Conservation (phyloP, 106 monocot species). For the Chionographis japonica region DNA sequence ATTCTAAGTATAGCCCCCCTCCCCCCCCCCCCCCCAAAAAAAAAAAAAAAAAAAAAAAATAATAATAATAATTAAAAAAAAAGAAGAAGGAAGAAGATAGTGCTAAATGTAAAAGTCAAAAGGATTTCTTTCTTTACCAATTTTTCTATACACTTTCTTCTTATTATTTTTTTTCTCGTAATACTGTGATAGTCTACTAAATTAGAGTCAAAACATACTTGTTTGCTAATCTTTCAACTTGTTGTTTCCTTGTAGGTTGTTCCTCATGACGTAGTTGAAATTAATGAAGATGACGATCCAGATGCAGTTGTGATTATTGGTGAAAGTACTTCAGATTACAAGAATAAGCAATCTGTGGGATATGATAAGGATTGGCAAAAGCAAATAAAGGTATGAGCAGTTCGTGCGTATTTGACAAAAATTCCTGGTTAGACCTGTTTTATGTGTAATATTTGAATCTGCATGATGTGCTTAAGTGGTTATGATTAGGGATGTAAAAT, state of each 20-base stretch:
- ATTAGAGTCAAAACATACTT: background rate
- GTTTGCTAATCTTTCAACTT: background rate
- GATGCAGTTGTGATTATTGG: conserved; percentile 20
- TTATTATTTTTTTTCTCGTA: background rate
- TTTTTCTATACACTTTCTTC: background rate
- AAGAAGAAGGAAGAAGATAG: too few relatives aligned
- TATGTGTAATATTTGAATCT: too few relatives aligned
- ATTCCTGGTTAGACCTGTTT: too few relatives aligned
- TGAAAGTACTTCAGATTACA: conserved; percentile 15
- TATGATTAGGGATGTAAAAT: too few relatives aligned
- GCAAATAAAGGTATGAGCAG: conserved; percentile 16
- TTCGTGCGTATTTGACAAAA: too few relatives aligned
- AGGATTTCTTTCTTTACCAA: too few relatives aligned
- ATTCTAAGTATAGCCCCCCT: too few relatives aligned
- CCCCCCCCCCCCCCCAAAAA: too few relatives aligned
- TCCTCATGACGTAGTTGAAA: conserved; percentile 27
- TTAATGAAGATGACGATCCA: conserved; percentile 30
- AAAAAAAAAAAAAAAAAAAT: too few relatives aligned
- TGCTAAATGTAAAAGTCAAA: too few relatives aligned
- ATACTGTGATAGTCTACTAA: background rate
- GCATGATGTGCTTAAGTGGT: too few relatives aligned
- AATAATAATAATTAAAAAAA: too few relatives aligned
- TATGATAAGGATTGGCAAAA: conserved; percentile 18
- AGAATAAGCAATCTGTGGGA: conserved; percentile 24
- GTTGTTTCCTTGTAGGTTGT: conserved; percentile 10